Base-by-base conservation (phyloP, 2,329 filamentous ascomycete genomes). In the Piedraia hortae region DNA sequence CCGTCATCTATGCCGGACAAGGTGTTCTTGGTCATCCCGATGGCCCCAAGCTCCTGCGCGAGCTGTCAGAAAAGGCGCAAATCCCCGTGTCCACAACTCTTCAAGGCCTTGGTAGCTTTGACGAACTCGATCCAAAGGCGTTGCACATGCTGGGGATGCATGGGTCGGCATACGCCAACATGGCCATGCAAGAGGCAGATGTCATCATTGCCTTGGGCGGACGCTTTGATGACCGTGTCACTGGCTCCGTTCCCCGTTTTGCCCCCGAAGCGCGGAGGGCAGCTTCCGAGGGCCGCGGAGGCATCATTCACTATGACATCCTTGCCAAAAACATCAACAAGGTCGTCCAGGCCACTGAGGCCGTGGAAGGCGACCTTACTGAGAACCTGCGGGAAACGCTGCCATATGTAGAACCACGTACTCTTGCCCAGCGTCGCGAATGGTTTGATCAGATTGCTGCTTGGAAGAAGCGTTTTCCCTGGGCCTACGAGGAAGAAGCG, bases 261-360 rank as follows among this genome's bases (percentile, higher is more conserved):
- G 85, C 80, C 0, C 85, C 85, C 3, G 63, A 62, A 23, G 85
- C 85, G 19, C 85, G 73, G 50, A 62, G 65, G 8, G 85, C 85
- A 1, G 82, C 77, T 4, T 56, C 61, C 6, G 74, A 90, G 51
- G 67, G 67, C 24, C 72, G 78, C 30, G 85, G 85, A 37, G 85
- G 85, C 39, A 93, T 97, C 37, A 62, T 93, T 9, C 82, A 97
- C 48, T 93, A 93, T 39, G 82, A 93, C 45, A 82, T 97, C 38
- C 72, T 93, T 70, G 82, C 85, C 37, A 97, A 97, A 67, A 93
- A 97, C 56, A 93, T 93, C 53, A 93, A 93, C 65, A 97, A 93
- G 61, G 80, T 93, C 18, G 72, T 97, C 8, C 77, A 93, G 50
- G 80, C 82, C 5, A 91, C 74, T 18, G 78, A 91, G 51, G 82